Evolutionary conservation across 768 basidiomycete genomes (phyloP), one percentile per base, ranked within the genome.

Genomic region (Rhodotorula babjevae): DNA sequence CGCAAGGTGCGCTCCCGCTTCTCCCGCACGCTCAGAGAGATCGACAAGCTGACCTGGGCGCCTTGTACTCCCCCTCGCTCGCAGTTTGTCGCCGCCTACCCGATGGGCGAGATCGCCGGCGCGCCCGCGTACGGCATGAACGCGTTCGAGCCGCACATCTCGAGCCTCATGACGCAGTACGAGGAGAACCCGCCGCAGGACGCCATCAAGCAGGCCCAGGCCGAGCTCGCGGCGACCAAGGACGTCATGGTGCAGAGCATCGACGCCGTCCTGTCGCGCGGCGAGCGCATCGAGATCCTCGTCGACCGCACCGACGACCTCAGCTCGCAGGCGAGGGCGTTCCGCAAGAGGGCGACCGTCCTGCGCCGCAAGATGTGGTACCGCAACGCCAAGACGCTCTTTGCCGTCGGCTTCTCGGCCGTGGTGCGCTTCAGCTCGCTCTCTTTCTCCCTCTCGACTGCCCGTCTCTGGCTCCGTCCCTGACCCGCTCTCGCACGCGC

Each of bases 211-310:
- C 90, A 92, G 73, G 95, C 95, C 11, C 93, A 93, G 79, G 86
- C 86, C 10, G 93, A 97, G 81, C 73, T 84, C 18, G 79, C 80
- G 47, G 81, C 81, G 59, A 83, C 96, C 60, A 97, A 96, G 81
- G 72, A 74, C 31, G 75, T 75, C 19, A 77, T 79, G 78, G 94
- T 97, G 63, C 91, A 97, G 82, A 97, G 74, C 93, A 97, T 82
- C 63, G 67, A 72, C 55, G 66, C 69, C 23, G 95, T 98, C 74
- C 86, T 99, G 55, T 89, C 87, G 65, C 85, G 96, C 50, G 96
- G 96, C 33, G 96, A 99, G 81, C 85, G 96, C 65, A 92, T 99
- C 76, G 95, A 97, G 80, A 85, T 97, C 27, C 85, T 99, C 63
- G 91, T 98, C 44, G 93, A 97, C 85, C 69, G 75, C 85, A 99